Conservation (phyloP, 2,329 filamentous ascomycete species). For the Phymatotrichopsis omnivora region DNA sequence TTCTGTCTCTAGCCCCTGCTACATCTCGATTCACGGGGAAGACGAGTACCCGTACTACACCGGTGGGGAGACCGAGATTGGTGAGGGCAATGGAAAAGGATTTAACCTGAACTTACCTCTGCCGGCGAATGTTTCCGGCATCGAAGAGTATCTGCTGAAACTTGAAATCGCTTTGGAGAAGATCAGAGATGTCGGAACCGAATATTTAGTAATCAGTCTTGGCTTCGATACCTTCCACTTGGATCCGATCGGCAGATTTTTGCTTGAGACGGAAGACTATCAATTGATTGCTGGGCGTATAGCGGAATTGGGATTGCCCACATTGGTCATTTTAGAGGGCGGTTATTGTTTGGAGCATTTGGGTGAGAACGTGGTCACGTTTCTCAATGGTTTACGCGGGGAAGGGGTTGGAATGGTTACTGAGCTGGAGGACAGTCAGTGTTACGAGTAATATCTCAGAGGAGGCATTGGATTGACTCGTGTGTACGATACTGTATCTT, state of each 20-base stretch:
- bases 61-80: conserved; percentile 25
- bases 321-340: conserved; percentile 27
- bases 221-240: conserved; percentile 31
- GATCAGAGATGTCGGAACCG: conserved; percentile 21
- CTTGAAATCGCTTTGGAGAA: conserved; percentile 20
- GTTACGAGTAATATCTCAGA: too few species aligned
- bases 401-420: not conserved
- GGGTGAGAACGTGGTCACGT: conserved; percentile 26
- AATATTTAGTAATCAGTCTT: conserved; percentile 29
- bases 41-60: conserved; percentile 35
- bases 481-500: too few species aligned
- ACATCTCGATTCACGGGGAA: conserved; percentile 34
- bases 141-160: conserved; percentile 17
- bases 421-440: too few species aligned
- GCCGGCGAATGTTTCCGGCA: conserved; percentile 1
- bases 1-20: conserved; percentile 31
- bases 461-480: too few species aligned
- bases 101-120: conserved; percentile 29
- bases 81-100: conserved; percentile 22
- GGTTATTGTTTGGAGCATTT: conserved; percentile 29
- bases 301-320: too few species aligned
- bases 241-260: conserved; percentile 27
- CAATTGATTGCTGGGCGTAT: too few species aligned
- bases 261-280: conserved; percentile 18
- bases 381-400: conserved; percentile 23